These are phyloP conservation scores for Colletotrichum sp. DNA, from an alignment of 2,329 filamentous ascomycete species.

Conservation along the genomic window DNA sequence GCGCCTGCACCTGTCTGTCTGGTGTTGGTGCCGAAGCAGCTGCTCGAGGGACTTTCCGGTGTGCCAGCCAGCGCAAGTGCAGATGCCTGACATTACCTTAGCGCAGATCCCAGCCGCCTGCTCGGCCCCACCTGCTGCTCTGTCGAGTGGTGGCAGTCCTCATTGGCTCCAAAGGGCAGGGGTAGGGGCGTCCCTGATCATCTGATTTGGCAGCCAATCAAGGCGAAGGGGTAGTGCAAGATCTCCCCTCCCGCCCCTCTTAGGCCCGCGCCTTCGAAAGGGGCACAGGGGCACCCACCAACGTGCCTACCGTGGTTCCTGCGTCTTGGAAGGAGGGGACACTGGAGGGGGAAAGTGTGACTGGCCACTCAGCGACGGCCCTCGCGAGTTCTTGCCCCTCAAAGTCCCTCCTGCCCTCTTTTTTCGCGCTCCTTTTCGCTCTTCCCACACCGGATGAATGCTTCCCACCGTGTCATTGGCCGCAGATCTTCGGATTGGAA, in stretches of 20 bases:
- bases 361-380: not conserved
- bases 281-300: not conserved
- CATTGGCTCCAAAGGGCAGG: not conserved
- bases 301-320: not conserved
- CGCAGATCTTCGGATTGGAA: conserved; percentile 3
- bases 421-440: not conserved
- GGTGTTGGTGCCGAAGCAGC: not conserved
- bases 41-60: not conserved
- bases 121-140: not conserved
- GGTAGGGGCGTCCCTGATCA: not conserved
- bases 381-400: not conserved
- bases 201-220: not conserved
- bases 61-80: not conserved
- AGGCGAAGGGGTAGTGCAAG: not conserved
- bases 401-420: not conserved
- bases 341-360: not conserved
- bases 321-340: not conserved
- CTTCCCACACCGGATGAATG: not conserved
- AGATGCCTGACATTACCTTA: conserved; percentile 14
- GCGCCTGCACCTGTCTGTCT: not conserved
- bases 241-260: not conserved
- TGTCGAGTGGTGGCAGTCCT: not conserved
- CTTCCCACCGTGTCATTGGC: not conserved
- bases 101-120: conserved; percentile 16
- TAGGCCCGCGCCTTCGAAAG: not conserved